phyloP scores from a whole-genome alignment of 345 rosid genomes.

The Populus alba region DNA sequence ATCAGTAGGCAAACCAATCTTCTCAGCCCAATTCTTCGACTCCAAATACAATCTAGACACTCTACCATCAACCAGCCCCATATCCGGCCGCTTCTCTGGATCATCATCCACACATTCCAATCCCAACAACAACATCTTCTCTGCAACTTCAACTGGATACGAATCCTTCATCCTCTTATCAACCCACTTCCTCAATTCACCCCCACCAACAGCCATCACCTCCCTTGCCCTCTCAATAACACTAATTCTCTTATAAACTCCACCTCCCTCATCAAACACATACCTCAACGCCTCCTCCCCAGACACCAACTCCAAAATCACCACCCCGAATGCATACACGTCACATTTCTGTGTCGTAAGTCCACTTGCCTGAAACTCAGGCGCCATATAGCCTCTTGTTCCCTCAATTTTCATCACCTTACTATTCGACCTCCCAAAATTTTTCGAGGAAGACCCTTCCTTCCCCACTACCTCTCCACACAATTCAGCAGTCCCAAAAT shows the following conservation, averaged over 20 bases:
- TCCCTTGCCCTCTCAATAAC: slow-evolving; percentile 27
- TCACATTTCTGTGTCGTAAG: slow-evolving; percentile 27
- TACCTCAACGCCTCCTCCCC: slow-evolving; percentile 33
- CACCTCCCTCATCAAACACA: slow-evolving; percentile 18
- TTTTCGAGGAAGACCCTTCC: neutral
- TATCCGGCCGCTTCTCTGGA: slow-evolving; percentile 28
- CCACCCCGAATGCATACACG: slow-evolving; percentile 35
- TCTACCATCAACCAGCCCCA: slow-evolving; percentile 24
- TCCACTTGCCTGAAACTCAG: slow-evolving; percentile 37
- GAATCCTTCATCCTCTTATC: slow-evolving; percentile 33
- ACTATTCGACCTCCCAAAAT: slow-evolving; percentile 7
- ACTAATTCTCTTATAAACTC: slow-evolving; percentile 17
- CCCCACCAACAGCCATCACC: slow-evolving; percentile 7
- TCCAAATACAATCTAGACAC: slow-evolving; percentile 32
- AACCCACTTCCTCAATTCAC: slow-evolving; percentile 30
- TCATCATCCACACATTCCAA: slow-evolving; percentile 31
- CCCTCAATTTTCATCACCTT: slow-evolving; percentile 39
- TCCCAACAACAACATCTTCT: slow-evolving; percentile 22
- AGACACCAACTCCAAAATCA: slow-evolving; percentile 29
- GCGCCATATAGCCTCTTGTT: slow-evolving; percentile 54
- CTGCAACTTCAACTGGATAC: slow-evolving; percentile 29
- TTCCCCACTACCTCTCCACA: slow-evolving; percentile 21
- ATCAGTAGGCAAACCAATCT: slow-evolving; percentile 24
- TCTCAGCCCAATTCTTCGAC: slow-evolving; percentile 30
- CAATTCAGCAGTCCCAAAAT: slow-evolving; percentile 30